Evolutionary conservation across 345 rosid genomes (phyloP).

Genomic region (Kernera saxatilis): DNA sequence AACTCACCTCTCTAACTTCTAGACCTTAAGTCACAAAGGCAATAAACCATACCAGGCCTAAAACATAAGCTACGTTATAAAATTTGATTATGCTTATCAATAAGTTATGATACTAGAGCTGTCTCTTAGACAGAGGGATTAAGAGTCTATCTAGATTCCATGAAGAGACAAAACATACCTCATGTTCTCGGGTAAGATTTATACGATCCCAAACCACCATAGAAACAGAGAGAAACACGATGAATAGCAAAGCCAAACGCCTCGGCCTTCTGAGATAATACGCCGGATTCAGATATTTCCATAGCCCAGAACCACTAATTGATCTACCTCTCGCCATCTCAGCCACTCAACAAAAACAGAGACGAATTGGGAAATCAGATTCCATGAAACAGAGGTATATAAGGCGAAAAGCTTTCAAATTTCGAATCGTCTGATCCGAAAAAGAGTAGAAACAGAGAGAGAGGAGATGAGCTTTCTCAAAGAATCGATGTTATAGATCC

Average conservation of each 20-base stretch:
- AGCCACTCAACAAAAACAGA: conserved; percentile 18
- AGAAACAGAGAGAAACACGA: conserved; percentile 56
- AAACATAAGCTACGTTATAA: not conserved
- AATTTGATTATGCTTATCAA: not conserved
- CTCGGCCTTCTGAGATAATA: conserved; percentile 74
- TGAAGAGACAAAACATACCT: conserved; percentile 38
- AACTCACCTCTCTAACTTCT: not conserved
- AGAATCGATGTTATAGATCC: conserved; percentile 17
- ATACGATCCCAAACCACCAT: conserved; percentile 83
- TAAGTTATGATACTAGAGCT: not conserved
- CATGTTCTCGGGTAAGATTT: conserved; percentile 63
- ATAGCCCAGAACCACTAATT: conserved; percentile 22
- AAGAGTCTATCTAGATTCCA: not conserved
- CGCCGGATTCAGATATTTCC: conserved; percentile 63
- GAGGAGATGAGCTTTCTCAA: conserved; percentile 4
- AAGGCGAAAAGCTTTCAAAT: not conserved
- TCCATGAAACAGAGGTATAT: conserved; percentile 29
- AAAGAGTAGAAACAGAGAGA: not conserved
- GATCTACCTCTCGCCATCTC: conserved; percentile 35
- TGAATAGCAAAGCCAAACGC: conserved; percentile 63
- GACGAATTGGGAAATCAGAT: conserved; percentile 14
- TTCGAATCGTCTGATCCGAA: conserved; percentile 18
- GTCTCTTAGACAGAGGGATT: not conserved
- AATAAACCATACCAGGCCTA: not conserved
- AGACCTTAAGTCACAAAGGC: not conserved